phyloP scores from a whole-genome alignment of 1,284 basidiomycete species.

The Ganoderma sinense region DNA sequence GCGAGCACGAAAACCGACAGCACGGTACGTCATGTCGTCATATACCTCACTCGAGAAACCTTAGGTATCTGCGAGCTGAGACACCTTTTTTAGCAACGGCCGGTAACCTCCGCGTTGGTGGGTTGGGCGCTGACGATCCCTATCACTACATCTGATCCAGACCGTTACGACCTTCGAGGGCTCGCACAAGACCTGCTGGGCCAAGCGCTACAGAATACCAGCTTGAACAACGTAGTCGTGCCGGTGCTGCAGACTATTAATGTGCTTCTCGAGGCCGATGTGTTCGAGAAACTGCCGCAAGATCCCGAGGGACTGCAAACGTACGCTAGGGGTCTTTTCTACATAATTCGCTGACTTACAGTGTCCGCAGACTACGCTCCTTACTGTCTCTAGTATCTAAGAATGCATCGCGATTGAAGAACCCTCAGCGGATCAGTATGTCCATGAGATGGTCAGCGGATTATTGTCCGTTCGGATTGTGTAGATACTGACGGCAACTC shows the following conservation, averaged over 20 bases:
- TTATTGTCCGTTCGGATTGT: neutral
- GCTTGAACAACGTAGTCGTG: slow-evolving; percentile 76
- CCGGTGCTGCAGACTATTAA: slow-evolving; percentile 82
- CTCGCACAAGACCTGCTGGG: slow-evolving; percentile 64
- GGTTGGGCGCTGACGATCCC: slow-evolving; percentile 65
- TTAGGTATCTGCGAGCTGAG: slow-evolving; percentile 22
- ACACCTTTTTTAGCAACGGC: slow-evolving; percentile 64
- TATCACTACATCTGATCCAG: slow-evolving; percentile 35
- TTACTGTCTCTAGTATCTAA: slow-evolving; percentile 63
- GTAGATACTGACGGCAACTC: neutral
- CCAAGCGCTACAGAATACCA: slow-evolving; percentile 59
- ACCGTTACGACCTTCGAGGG: slow-evolving; percentile 52
- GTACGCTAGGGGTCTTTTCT: slow-evolving; percentile 45
- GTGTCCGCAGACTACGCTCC: slow-evolving; percentile 43
- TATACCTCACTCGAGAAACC: neutral
- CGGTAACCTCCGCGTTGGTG: slow-evolving; percentile 67
- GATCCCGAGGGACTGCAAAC: slow-evolving; percentile 54
- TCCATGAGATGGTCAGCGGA: slow-evolving; percentile 80
- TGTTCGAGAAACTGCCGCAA: slow-evolving; percentile 54
- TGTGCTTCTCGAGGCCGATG: slow-evolving; percentile 73
- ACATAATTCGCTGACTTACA: slow-evolving; percentile 19
- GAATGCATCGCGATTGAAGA: slow-evolving; percentile 76
- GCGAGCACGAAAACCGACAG: slow-evolving; percentile 84
- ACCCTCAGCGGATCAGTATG: slow-evolving; percentile 76
- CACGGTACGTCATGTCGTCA: slow-evolving; percentile 60